Base-by-base conservation (phyloP, 202 grass and related monocot species). In the Zoysia matrella region DNA sequence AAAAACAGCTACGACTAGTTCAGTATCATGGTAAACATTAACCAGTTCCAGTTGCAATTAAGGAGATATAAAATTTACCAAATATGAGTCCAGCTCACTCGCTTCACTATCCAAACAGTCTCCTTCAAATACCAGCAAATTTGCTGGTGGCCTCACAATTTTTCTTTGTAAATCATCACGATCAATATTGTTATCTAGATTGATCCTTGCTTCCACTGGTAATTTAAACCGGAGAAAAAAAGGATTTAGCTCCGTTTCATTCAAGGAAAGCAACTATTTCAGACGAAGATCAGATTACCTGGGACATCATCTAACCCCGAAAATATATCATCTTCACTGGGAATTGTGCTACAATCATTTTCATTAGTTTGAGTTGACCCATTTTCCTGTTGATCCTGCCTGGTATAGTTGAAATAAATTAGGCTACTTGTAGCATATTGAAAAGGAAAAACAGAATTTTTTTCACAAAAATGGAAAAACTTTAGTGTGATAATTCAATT, bases 91-190 rank as follows among this genome's bases (percentile, higher is more conserved):
- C 67, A 98, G 79, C 80, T 98, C 92, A 78, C 93, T 89, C 18
- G 92, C 83, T 80, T 94, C 92, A 1, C 85, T 88, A 89, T 91
- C 85, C 42, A 95, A 72, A 87, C 89, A 88, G 41, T 98, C 96
- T 85, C 96, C 96, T 98, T 98, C 96, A 73, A 98, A 88, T 13
- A 98, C 96, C 87, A 98, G 73, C 45, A 98, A 89, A 98, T 95
- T 93, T 52, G 96, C 91, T 73, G 96, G 96, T 43, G 91, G 92
- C 77, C 89, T 91, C 61, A 79, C 60, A 75, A 68, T 51, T 83
- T 90, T 90, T 85, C 52, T 87, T 74, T 71, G 80, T 52, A 86
- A 76, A 74, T 88, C 85, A 75, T 90, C 87, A 84, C 62, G 81
- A 30, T 93, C 80, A 52, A 85, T 41, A 66, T 56, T 80, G 75